These are phyloP conservation scores for Pseudopyrenochaeta lycopersici DNA, from an alignment of 2,329 filamentous ascomycete species.

Conservation along the genomic window DNA sequence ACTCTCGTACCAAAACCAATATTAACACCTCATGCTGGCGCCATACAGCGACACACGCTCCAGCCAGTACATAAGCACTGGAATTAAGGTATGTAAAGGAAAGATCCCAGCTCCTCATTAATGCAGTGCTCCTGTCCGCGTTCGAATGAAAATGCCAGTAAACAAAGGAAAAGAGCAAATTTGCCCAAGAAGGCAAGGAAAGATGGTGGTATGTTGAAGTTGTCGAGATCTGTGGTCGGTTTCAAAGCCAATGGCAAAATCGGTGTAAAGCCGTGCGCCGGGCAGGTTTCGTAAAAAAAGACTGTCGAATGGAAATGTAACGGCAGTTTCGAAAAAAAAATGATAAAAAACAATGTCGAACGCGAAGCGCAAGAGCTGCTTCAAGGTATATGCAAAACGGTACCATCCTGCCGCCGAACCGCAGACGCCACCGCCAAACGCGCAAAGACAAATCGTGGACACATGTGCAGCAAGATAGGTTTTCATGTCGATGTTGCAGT, in stretches of 20 bases:
- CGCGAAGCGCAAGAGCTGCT: background rate
- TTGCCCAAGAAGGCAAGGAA: slow-evolving; percentile 3
- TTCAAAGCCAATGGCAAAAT: slow-evolving; percentile 1
- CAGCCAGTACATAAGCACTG: slow-evolving; percentile 11
- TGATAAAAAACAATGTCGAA: slow-evolving; percentile 13
- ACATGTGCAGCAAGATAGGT: slow-evolving; percentile 35
- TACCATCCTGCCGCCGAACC: slow-evolving; percentile 29
- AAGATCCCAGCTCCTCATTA: background rate
- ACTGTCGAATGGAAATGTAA: slow-evolving; percentile 18
- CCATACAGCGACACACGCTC: background rate
- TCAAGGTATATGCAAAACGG: slow-evolving; percentile 42
- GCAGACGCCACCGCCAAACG: slow-evolving; percentile 44
- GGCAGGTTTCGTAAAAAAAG: slow-evolving; percentile 34
- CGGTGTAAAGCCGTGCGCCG: slow-evolving; percentile 34
- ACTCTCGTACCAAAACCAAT: background rate
- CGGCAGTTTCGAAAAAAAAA: slow-evolving; percentile 15
- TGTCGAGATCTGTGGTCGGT: slow-evolving; percentile 11
- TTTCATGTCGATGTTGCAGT: slow-evolving; percentile 22
- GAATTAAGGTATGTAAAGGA: slow-evolving; percentile 10
- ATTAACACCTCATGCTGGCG: slow-evolving; percentile 1
- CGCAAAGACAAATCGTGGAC: slow-evolving; percentile 42
- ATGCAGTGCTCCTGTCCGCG: background rate
- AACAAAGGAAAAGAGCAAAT: slow-evolving; percentile 1
- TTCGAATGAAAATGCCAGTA: slow-evolving; percentile 3
- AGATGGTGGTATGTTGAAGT: slow-evolving; percentile 14